Base-by-base conservation (phyloP, 1,284 basidiomycete genomes). In the Melampsora larici-populina region DNA sequence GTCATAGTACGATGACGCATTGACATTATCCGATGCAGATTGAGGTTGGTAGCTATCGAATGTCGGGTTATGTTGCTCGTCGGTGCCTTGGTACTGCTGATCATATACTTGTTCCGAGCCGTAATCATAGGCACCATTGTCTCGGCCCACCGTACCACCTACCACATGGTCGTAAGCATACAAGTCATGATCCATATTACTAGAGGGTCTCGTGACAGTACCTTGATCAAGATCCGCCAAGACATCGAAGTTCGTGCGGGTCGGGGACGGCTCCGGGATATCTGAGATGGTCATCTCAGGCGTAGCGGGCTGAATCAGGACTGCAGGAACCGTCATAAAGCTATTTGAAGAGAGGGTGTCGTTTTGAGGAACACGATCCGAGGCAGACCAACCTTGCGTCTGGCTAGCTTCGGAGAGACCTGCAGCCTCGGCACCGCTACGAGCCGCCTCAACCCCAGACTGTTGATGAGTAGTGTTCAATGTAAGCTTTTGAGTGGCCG, bases 251-350 rank as follows among this genome's bases (percentile, higher is more conserved):
- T 69, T n/a, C 40, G 18, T 29, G 6, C 7, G 18, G 17, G 51
- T 36, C 40, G 67, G 58, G 36, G 8, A 21, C 15, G 18, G 24
- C 21, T 70, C 43, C 36, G 49, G 51, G 33, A 43, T 17, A 1
- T 29, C 67, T 36, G 55, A 31, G 26, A 36, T 13, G 21, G 67
- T 13, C 26, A 77, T 77, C 62, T 77, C 65, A 24, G 74, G 74
- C 33, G 74, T 77, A 24, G 74, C 74, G 4, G 74, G 74, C 62
- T 69, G 74, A 21, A 77, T 70, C 33, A 68, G 65, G 49, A 77
- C 66, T 63, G 67, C 74, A 9, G 74, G 74, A n/a, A 77, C 74
- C 24, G 49, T 29, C 58, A 70, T 69, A 9, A 51, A 29, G 36
- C 68, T 77, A 26, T 69, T 55, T 3, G 74, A 60, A 26, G 51